Conservation (phyloP, 768 basidiomycete species). For the Pleurotus giganteus region DNA sequence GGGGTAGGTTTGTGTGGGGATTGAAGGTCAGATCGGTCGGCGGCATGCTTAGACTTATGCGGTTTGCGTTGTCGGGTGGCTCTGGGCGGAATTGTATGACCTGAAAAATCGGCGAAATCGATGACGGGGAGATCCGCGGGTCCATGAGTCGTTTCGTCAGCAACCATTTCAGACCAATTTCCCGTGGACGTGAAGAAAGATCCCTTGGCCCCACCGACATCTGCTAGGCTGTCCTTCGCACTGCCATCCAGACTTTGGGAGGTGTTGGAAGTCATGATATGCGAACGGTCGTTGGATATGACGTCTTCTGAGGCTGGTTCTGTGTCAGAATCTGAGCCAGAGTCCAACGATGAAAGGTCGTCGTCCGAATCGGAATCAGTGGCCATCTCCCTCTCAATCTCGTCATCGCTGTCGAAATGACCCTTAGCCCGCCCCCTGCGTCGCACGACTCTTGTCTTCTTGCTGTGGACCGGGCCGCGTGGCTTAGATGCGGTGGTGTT, state of each 20-base stretch:
- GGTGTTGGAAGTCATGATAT: slow-evolving; percentile 64
- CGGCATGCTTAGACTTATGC: slow-evolving; percentile 35
- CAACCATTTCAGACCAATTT: slow-evolving; percentile 86
- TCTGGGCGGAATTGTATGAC: slow-evolving; percentile 24
- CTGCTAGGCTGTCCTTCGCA: slow-evolving; percentile 22
- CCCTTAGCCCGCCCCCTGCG: slow-evolving; percentile 63
- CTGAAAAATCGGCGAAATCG: slow-evolving; percentile 69
- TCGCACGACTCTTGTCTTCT: slow-evolving; percentile 48
- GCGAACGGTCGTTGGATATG: slow-evolving; percentile 44
- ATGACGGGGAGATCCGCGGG: slow-evolving; percentile 73
- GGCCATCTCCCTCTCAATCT: slow-evolving; percentile 67
- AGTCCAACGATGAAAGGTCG: slow-evolving; percentile 56
- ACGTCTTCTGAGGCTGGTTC: slow-evolving; percentile 69
- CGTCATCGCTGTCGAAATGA: slow-evolving; percentile 71
- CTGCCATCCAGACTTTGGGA: slow-evolving; percentile 56
- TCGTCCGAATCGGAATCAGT: slow-evolving; percentile 68
- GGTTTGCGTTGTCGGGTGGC: slow-evolving; percentile 35
- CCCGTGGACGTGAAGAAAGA: slow-evolving; percentile 56
- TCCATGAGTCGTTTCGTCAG: slow-evolving; percentile 64
- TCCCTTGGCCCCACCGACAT: slow-evolving; percentile 29
- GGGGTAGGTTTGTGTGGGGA: neutral
- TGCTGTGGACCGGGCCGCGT: slow-evolving; percentile 30
- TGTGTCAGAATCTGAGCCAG: slow-evolving; percentile 68
- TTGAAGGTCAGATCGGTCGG: slow-evolving; percentile 27
- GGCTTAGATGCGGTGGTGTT: slow-evolving; percentile 30